These are phyloP conservation scores for Raffaelea deltoideospora DNA, from an alignment of 2,329 filamentous ascomycete species.

Conservation along the genomic window DNA sequence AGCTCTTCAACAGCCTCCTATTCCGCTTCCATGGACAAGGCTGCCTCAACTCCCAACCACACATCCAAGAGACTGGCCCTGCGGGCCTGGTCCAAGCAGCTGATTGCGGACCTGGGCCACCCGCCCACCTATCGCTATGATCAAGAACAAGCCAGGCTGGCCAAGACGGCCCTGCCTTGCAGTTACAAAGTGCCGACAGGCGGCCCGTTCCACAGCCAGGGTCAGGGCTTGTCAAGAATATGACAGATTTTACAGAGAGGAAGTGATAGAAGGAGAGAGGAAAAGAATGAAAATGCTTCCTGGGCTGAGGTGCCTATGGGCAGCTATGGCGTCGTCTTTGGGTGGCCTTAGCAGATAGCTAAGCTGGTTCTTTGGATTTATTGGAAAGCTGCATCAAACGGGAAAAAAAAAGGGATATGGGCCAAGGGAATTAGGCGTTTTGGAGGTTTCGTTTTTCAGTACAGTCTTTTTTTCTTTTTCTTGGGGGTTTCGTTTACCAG, in stretches of 20 bases:
- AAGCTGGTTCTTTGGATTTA: background rate
- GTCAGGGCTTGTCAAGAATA: background rate
- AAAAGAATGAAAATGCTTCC: too few species aligned
- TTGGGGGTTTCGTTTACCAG: background rate
- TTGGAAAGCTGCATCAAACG: too few species aligned
- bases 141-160: background rate
- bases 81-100: constrained; percentile 7
- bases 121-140: constrained; percentile 8
- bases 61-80: background rate
- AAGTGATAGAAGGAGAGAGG: background rate
- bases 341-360: background rate
- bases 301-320: too few species aligned
- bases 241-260: background rate
- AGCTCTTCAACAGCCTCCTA: constrained; percentile 6
- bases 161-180: too few species aligned
- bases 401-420: background rate
- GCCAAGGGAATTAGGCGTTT: background rate
- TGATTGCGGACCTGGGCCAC: constrained; percentile 7
- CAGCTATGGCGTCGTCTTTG: background rate
- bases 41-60: constrained; percentile 9
- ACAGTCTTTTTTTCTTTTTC: background rate
- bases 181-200: too few species aligned
- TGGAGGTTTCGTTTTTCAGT: background rate
- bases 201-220: background rate
- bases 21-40: constrained; percentile 1